Conservation (phyloP, 2,329 filamentous ascomycete genomes). For the Fusarium humuli region DNA sequence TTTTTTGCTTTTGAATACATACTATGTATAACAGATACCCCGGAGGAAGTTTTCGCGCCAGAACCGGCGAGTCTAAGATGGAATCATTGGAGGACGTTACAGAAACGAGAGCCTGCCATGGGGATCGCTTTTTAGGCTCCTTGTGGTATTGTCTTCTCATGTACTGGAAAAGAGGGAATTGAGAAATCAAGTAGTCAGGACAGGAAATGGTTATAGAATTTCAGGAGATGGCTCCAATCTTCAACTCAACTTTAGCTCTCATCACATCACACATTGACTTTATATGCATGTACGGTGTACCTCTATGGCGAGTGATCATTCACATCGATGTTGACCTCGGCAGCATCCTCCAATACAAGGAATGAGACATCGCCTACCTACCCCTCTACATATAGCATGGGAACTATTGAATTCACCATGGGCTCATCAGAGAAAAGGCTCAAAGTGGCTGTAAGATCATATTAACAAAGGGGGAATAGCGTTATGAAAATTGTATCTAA, state of each 20-base stretch:
- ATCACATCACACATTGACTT: neutral
- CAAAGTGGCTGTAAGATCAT: conserved; percentile 12
- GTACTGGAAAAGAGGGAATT: neutral
- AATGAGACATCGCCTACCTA: neutral
- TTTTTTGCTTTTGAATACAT: conserved; percentile 37
- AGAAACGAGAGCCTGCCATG: conserved; percentile 4
- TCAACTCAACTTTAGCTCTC: neutral
- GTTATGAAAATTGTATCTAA: conserved; percentile 47
- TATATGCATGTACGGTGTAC: no score
- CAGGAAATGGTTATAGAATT: conserved; percentile 23
- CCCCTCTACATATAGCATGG: neutral
- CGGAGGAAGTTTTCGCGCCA: conserved; percentile 39
- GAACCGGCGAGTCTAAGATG: conserved; percentile 34
- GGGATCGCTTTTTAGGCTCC: neutral
- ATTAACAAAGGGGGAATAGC: conserved; percentile 35
- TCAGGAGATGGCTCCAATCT: conserved; percentile 20
- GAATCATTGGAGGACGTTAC: conserved; percentile 28
- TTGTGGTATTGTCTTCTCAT: neutral
- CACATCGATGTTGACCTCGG: neutral
- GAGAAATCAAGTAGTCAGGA: conserved; percentile 31
- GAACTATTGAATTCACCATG: neutral
- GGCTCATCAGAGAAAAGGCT: conserved; percentile 4
- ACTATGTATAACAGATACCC: conserved; percentile 49
- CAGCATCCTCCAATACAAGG: neutral
- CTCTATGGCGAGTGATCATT: neutral